Base-by-base conservation (phyloP, 768 basidiomycete genomes). In the Boletus pseudo-olivaceus region DNA sequence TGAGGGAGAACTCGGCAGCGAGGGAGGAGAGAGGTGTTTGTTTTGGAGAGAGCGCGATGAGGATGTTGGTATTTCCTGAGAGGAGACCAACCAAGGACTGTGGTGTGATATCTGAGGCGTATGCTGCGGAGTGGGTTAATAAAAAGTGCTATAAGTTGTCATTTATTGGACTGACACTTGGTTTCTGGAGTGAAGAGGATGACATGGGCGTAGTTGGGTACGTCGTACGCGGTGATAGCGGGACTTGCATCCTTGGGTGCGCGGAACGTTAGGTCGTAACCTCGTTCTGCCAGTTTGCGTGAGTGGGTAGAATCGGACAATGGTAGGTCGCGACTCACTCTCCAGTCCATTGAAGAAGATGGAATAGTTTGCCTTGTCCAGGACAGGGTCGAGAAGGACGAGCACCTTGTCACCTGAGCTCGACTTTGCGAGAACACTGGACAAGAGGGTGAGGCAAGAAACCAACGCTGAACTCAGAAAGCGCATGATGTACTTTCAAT, bases 1-100 rank as follows among this genome's bases (percentile, higher is more conserved):
- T 82, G 52, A 98, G 78, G 35, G 89, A 90, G 77, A 98, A 98
- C 75, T 99, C 97, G 46, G 91, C 71, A 0, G 93, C 91, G 51
- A 96, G 81, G 12, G 88, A 82, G 12, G 83, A 78, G 10, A 95
- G 75, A 39, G 89, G 76, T 3, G 85, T 85, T 72, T 88, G 81
- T 73, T 82, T 86, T 61, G 87, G 75, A 2, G 90, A 88, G 55
- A 96, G 81, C 3, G 87, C 83, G 61, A 97, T 73, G 59, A 99
- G 81, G 52, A 98, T 75, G 75, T 98, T 97, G 51, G 89, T 85
- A 56, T 82, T 78, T 56, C 80, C 79, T 27, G 82, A 75, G 30
- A 92, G 75, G 47, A 93, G 82, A 26, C 78, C 69, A 37, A 93
- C 81, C 27, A 98, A 77, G 12, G 85, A 79, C 67, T 96, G 90